phyloP scores from a whole-genome alignment of 177 flowering plant species.

The Vitis hybrid region DNA sequence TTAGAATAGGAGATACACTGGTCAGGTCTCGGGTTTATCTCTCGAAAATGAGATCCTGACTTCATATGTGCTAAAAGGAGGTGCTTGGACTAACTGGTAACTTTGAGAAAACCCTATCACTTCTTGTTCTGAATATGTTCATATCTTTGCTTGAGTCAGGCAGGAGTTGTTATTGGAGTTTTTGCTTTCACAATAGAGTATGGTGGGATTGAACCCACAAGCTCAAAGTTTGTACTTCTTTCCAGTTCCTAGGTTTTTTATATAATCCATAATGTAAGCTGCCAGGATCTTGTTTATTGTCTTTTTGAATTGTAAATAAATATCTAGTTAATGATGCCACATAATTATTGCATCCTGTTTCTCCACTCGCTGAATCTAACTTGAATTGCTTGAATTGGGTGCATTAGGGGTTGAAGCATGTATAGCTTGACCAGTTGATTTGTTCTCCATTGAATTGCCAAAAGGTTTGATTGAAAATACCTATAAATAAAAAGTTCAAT shows the following conservation, averaged over 20 bases:
- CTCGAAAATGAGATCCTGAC: conserved; percentile 14
- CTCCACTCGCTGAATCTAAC: background rate
- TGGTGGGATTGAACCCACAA: background rate
- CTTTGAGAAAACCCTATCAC: conserved; percentile 1
- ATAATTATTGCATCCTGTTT: background rate
- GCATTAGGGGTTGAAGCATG: too few species aligned
- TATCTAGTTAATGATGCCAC: background rate
- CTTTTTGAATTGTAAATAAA: conserved; percentile 14
- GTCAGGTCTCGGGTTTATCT: conserved; percentile 47
- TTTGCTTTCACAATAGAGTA: background rate
- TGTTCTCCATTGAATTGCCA: too few species aligned
- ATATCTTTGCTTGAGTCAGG: background rate
- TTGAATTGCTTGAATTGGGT: too few species aligned
- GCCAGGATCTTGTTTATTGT: conserved; percentile 7
- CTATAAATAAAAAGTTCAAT: too few species aligned
- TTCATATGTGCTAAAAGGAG: background rate
- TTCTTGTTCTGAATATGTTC: conserved; percentile 3
- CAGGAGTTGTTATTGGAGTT: background rate
- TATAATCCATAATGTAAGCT: background rate
- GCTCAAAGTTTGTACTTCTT: conserved; percentile 3
- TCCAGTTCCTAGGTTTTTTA: background rate
- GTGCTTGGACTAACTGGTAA: conserved; percentile 11
- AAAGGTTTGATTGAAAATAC: too few species aligned
- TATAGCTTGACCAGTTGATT: too few species aligned
- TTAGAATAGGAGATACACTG: conserved; percentile 39